Base-by-base conservation (phyloP, 1,139 yeast species). In the Wickerhamiella infanticola region DNA sequence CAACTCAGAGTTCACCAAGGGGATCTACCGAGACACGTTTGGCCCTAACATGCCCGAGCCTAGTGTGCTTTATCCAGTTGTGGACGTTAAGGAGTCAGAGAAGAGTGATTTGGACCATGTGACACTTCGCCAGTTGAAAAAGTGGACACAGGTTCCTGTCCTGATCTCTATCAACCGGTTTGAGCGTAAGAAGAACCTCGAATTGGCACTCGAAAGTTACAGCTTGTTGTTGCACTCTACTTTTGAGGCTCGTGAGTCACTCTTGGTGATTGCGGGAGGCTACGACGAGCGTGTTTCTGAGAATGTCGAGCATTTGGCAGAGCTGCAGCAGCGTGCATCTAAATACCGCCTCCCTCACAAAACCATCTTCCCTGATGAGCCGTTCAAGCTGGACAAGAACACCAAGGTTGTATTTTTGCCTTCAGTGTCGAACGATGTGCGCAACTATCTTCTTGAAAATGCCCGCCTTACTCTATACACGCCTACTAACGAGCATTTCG, bases 401-500 rank as follows among this genome's bases (percentile, higher is more conserved):
- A 61, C 70, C 8, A 46, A 46, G 37, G 79, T 90, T 2, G 62
- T 84, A 23, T 93, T 90, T 61, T 61, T 88, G 47, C 94, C 95
- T 0, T 83, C 95, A 0, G 75, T 90, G 5, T 72, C 81, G 40
- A 71, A 86, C 1, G 61, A 71, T 2, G 60, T 82, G 47, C 85
- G 86, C 58, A 78, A 79, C 44, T 68, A 77, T 1, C 69, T 90
- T 39, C 66, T 90, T 41, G 62, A 70, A 40, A 62, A 67, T 8
- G 72, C 90, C 2, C 71, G 74, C 46, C 55, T 82, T 47, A 68
- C 93, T 37, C 65, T 86, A 41, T 90, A 90, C 60, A 93, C 99
- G 0, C 98, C 99, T 2, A 72, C 81, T 1, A 74, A 75, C 57
- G 98, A 93, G 61, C 99, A 90, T 64, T 90, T 90, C 60, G 99